Evolutionary conservation across 345 rosid genomes (phyloP), one percentile per base, ranked within the genome.

Genomic region (Dipteronia dyeriana): DNA sequence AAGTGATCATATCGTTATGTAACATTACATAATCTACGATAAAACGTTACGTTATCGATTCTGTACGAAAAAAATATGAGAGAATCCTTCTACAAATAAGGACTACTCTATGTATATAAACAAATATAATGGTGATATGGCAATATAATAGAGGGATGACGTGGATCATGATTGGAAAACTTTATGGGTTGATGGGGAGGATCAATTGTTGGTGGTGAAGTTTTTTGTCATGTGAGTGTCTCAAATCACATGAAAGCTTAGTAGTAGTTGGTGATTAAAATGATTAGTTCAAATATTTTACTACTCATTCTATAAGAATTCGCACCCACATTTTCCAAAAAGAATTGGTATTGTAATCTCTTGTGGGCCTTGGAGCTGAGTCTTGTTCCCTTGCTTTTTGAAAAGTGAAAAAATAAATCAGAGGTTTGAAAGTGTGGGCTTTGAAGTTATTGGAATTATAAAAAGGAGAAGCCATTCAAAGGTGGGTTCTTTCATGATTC

Each of bases 341-440:
- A 66, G 78, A 74, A 45, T 41, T 59, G 63, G 43, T 57, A 78
- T 79, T 26, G 65, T 75, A 66, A 71, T 79, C 62, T 54, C 4
- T 13, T 53, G 83, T 77, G 85, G 85, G 79, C 41, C 84, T 80
- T n/a, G 38, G n/a, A 5, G 51, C 54, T 70, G 74, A 53, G 14
- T 53, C 54, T 20, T 47, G 41, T 22, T 43, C 56, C 64, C 56
- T 79, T 65, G 78, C 84, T 85, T 89, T 87, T 84, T 74, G 82
- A 75, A 87, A 85, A 84, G 83, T 11, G 57, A 10, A 45, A 45
- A 45, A 45, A 6, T 5, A 45, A 82, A 76, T 73, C 61, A 75
- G 79, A 75, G 87, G 83, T 80, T 84, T 84, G 74, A 82, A 85
- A 88, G 86, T 78, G 85, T 78, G 82, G 76, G 84, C 73, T 75